A percentile compares a stretch with the other conserved stretches of the same genome.
These are phyloP conservation scores for Angomonas ambiguus DNA, from an alignment of 208 protist species.

Conservation along the genomic window DNA sequence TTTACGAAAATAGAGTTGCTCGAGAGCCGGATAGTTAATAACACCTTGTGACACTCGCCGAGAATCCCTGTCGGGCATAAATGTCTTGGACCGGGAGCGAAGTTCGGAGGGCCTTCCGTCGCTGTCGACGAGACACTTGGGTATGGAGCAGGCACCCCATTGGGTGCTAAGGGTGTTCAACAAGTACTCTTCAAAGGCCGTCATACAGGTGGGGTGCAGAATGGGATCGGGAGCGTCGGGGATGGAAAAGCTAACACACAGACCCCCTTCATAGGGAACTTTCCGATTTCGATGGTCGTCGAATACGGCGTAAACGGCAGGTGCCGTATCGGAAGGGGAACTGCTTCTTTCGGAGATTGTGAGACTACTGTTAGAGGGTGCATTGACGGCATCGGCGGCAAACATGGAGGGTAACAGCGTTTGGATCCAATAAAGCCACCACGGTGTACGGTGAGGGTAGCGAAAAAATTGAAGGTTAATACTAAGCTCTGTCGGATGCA, in stretches of 20 bases:
- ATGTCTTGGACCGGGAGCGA: neutral
- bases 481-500: slow-evolving; percentile 17
- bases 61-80: neutral
- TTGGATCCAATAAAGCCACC: slow-evolving; percentile 39
- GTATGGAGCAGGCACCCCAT: neutral
- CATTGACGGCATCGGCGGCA: slow-evolving; percentile 17
- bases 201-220: slow-evolving; percentile 32
- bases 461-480: slow-evolving; percentile 76
- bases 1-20: slow-evolving; percentile 37
- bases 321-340: neutral
- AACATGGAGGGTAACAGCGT: slow-evolving; percentile 35
- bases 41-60: slow-evolving; percentile 14
- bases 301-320: slow-evolving; percentile 50
- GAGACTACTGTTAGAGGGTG: slow-evolving; percentile 13
- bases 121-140: neutral
- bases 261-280: slow-evolving; percentile 41
- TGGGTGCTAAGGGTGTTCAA: slow-evolving; percentile 29
- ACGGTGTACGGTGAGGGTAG: slow-evolving; percentile 57
- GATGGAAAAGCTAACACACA: slow-evolving; percentile 27
- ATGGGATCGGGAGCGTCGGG: slow-evolving; percentile 14
- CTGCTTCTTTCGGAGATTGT: neutral
- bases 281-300: slow-evolving; percentile 41
- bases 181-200: slow-evolving; percentile 64
- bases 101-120: neutral
- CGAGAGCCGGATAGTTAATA: slow-evolving; percentile 19